Evolutionary conservation across 176 grass and related monocot genomes (phyloP).

Genomic region (Eleusine indica): DNA sequence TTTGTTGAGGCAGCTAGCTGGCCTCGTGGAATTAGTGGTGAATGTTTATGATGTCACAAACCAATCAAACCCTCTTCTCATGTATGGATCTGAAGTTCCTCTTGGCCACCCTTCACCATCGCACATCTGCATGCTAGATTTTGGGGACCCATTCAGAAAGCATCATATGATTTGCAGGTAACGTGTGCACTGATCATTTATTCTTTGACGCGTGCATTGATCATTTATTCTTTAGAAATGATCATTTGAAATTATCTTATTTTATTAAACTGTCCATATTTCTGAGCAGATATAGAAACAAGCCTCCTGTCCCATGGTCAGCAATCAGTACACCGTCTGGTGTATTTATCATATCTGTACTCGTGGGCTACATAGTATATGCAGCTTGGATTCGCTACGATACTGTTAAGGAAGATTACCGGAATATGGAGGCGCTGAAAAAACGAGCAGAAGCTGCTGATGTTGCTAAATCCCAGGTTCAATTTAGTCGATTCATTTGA

Average conservation of each 20-base stretch:
- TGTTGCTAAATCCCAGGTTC: constrained; percentile 98
- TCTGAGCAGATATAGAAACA: constrained; percentile 76
- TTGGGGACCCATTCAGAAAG: constrained; percentile 90
- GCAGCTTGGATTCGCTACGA: constrained; percentile 93
- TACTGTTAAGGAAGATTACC: constrained; percentile 92
- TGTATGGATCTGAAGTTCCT: constrained; percentile 90
- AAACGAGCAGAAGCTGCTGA: constrained; percentile 91
- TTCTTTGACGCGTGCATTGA: constrained; percentile 16
- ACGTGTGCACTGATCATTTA: neutral
- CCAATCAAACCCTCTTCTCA: constrained; percentile 72
- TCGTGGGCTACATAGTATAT: constrained; percentile 81
- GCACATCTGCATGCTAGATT: constrained; percentile 78
- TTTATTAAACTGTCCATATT: constrained; percentile 27
- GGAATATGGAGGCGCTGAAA: constrained; percentile 89
- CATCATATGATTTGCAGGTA: constrained; percentile 98
- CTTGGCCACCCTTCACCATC: constrained; percentile 59
- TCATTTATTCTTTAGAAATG: constrained; percentile 29
- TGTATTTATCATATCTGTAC: constrained; percentile 73
- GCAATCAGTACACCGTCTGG: constrained; percentile 78
- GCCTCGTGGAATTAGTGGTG: constrained; percentile 90
- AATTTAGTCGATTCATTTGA: constrained; percentile 6
- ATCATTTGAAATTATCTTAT: constrained; percentile 15
- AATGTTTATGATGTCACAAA: constrained; percentile 98
- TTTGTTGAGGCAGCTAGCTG: constrained; percentile 84
- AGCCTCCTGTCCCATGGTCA: constrained; percentile 64